Evolutionary conservation across 225 moss, liverwort and hornwort species (phyloP).

Genomic region (Climacium dendroides): DNA sequence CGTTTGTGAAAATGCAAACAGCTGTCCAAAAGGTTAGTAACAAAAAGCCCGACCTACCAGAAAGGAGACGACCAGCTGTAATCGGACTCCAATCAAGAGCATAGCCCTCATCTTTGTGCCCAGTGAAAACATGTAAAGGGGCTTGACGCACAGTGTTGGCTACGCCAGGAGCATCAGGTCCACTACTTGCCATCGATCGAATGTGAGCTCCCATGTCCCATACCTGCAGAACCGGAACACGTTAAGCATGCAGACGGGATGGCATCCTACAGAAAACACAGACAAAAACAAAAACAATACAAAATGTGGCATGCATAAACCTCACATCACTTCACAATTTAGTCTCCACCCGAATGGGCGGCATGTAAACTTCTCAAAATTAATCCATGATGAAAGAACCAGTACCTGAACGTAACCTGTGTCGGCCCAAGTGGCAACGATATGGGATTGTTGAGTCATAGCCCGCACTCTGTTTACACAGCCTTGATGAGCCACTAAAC

Average conservation of each 20-base stretch:
- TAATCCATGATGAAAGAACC: not conserved
- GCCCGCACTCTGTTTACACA: slow-evolving; percentile 78
- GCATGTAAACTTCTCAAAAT: not conserved
- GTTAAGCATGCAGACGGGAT: not conserved
- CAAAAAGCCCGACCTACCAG: slow-evolving; percentile 34
- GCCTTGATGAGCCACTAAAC: slow-evolving; percentile 83
- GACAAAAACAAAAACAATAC: not conserved
- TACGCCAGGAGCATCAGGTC: slow-evolving; percentile 27
- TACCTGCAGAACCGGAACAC: slow-evolving; percentile 26
- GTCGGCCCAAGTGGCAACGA: slow-evolving; percentile 90
- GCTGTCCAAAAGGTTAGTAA: not conserved
- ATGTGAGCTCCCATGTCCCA: slow-evolving; percentile 89
- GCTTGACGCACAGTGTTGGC: slow-evolving; percentile 51
- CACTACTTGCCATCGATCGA: slow-evolving; percentile 53
- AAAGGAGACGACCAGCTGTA: slow-evolving; percentile 75
- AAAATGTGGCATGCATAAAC: not conserved
- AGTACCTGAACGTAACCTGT: slow-evolving; percentile 90
- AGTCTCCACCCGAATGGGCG: not conserved
- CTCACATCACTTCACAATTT: not conserved
- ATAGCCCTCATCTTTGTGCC: slow-evolving; percentile 93
- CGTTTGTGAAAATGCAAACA: not conserved
- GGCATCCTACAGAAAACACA: not conserved
- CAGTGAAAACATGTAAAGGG: slow-evolving; percentile 75
- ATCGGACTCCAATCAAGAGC: slow-evolving; percentile 91
- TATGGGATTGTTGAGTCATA: slow-evolving; percentile 88